Evolutionary conservation across 352 stramenopile species (phyloP), one percentile per base, ranked within the genome.

Genomic region (Blastocystis sp.): DNA sequence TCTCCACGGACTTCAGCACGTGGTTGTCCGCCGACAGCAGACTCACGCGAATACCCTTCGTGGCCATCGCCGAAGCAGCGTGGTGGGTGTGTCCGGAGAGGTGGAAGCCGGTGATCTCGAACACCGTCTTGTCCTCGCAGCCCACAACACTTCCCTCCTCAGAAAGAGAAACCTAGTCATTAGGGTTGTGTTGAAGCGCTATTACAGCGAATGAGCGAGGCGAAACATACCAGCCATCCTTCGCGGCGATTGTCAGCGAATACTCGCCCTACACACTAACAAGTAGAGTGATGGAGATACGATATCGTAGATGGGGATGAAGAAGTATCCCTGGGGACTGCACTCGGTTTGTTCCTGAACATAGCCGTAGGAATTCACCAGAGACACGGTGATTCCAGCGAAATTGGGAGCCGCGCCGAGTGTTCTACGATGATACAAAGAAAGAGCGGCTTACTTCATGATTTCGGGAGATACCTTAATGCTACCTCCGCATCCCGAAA

Each of bases 271-370:
- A 40, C 40, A 17, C 40, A 52, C 42, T 38, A n/a, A 79, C 63
- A 45, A 6, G 0, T 40, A 21, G 19, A n/a, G 28, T 34, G 63
- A 60, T 1, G 7, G 21, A 17, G 7, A 42, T 79, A 79, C 69
- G 63, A 79, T 79, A 52, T 79, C 69, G 34, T 79, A 79, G 34
- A 79, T n/a, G 63, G 69, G 69, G 34, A 79, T 61, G 34, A 79
- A 79, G 52, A 79, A 79, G 42, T 60, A 79, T 79, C 69, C 69
- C 69, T 79, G 69, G 14, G 69, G 69, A 79, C 69, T 79, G 52
- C 69, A 79, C 43, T 38, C 69, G 11, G 69, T 79, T 60, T 61
- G 40, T 60, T 79, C 69, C 42, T 79, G 69, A 9, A 79, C 28
- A 79, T 63, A 24, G 61, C 69, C 69, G 28, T 79, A 40, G 6